Evolutionary conservation across 2,329 filamentous ascomycete genomes (phyloP).

Genomic region (Ascochyta rabiei): DNA sequence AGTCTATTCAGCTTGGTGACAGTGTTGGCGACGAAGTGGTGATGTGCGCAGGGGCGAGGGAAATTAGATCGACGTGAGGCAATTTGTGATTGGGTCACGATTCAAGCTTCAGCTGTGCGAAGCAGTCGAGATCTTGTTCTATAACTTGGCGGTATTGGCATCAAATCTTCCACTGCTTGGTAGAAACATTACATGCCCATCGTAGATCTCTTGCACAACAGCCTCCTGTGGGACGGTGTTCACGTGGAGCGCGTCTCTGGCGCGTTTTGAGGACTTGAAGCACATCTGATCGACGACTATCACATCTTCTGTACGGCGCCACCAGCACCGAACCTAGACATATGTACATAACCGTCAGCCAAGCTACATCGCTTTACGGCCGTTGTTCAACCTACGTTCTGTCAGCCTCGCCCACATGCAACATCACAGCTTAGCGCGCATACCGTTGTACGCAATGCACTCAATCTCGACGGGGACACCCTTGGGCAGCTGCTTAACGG

Average conservation of each 20-base stretch:
- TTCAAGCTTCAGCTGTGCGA: conserved; percentile 13
- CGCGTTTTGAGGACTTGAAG: background rate
- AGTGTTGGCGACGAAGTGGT: background rate
- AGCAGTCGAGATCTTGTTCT: conserved; percentile 19
- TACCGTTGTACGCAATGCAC: conserved; percentile 69
- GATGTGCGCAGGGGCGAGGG: conserved; percentile 4
- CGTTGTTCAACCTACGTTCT: conserved; percentile 14
- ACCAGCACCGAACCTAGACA: too few species aligned
- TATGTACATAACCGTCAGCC: background rate
- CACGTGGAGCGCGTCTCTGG: background rate
- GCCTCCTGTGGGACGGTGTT: too few species aligned
- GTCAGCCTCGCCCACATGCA: conserved; percentile 2
- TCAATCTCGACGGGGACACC: conserved; percentile 89
- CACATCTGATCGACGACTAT: too few species aligned
- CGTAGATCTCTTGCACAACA: too few species aligned
- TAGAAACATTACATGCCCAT: too few species aligned
- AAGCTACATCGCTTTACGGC: background rate
- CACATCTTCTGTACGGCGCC: too few species aligned
- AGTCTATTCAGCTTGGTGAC: background rate
- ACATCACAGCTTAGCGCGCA: conserved; percentile 29
- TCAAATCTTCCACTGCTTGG: background rate
- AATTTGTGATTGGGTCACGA: conserved; percentile 6
- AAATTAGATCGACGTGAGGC: conserved; percentile 6
- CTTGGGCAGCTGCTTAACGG: conserved; percentile 87
- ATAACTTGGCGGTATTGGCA: conserved; percentile 12